Conservation (phyloP, 768 basidiomycete species). For the Lenzites betulinus region DNA sequence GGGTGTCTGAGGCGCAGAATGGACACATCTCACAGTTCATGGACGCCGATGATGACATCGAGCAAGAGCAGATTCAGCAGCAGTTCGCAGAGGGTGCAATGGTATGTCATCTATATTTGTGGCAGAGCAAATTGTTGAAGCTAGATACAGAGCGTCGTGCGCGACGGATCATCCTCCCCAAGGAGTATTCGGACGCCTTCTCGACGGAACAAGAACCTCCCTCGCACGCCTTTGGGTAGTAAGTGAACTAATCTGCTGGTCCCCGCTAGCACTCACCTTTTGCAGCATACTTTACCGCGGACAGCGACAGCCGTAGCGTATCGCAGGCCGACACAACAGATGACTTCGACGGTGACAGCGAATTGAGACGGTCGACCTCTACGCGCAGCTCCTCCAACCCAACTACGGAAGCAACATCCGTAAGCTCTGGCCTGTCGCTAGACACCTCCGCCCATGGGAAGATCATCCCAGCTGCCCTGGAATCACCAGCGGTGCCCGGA, state of each 20-base stretch:
- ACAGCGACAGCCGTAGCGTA: conserved; percentile 15
- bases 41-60: conserved; percentile 85
- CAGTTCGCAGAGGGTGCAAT: conserved; percentile 76
- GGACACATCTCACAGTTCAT: conserved; percentile 80
- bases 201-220: conserved; percentile 46
- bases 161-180: conserved; percentile 59
- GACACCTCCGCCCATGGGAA: conserved; percentile 35
- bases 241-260: background rate
- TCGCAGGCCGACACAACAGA: conserved; percentile 32
- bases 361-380: conserved; percentile 44
- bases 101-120: conserved; percentile 42
- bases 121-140: background rate
- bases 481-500: conserved; percentile 37
- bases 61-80: conserved; percentile 85
- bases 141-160: conserved; percentile 55
- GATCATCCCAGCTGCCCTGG: background rate
- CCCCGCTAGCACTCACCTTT: background rate
- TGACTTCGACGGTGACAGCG: conserved; percentile 57
- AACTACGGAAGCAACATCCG: conserved; percentile 59
- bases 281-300: conserved; percentile 23
- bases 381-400: conserved; percentile 48
- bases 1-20: conserved; percentile 41
- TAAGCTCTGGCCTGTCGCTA: conserved; percentile 46
- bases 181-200: conserved; percentile 62
- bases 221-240: conserved; percentile 18